phyloP scores from a whole-genome alignment of 2,329 filamentous ascomycete species.

The Ophiostoma tasmaniense region DNA sequence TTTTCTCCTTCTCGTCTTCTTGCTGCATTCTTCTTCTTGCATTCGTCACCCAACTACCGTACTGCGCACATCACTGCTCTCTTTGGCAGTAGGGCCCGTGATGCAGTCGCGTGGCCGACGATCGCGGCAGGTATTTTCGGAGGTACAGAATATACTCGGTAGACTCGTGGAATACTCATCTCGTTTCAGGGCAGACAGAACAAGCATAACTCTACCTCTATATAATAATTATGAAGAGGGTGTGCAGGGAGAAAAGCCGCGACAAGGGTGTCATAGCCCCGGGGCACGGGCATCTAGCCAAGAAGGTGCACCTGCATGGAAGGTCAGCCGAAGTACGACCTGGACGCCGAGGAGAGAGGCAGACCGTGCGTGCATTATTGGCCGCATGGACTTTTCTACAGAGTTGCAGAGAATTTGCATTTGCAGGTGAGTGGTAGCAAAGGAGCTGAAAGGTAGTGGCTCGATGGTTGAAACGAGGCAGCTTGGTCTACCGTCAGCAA shows the following conservation, averaged over 20 bases:
- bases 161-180: no score
- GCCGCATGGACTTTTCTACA: neutral
- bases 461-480: neutral
- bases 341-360: neutral
- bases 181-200: no score
- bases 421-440: neutral
- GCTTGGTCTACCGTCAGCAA: neutral
- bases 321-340: constrained; percentile 1
- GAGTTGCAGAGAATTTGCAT: no score
- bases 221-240: neutral
- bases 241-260: neutral
- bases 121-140: neutral
- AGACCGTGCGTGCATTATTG: neutral
- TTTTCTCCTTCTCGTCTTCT: neutral
- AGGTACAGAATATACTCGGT: no score
- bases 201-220: neutral
- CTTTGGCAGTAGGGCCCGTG: neutral
- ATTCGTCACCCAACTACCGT: neutral
- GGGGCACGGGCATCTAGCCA: neutral
- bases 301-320: neutral
- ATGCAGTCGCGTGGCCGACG: neutral
- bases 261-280: neutral
- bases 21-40: neutral
- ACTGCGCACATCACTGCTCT: neutral
- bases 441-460: neutral